A percentile compares a stretch with the other conserved stretches of the same genome.
phyloP scores from a whole-genome alignment of 75 land plant genomes.

The Ceratopteris richardii region DNA sequence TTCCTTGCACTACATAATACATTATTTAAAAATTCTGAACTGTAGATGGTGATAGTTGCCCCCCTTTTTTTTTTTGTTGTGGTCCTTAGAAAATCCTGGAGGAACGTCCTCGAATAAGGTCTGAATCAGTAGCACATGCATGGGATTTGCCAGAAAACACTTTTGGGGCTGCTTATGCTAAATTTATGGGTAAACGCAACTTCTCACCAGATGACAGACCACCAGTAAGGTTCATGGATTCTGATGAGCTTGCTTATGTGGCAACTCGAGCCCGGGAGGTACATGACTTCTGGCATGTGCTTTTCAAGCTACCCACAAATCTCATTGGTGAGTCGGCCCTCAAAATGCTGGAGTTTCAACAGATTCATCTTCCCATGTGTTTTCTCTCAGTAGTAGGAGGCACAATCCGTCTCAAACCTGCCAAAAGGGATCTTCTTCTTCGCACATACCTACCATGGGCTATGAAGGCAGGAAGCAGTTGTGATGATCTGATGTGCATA shows the following conservation, averaged over 20 bases:
- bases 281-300: conserved; percentile 97
- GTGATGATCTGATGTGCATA: conserved; percentile 75
- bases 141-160: conserved; percentile 89
- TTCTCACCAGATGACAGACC: conserved; percentile 97
- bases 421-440: conserved; percentile 49
- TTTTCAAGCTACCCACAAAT: conserved; percentile 85
- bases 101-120: conserved; percentile 76
- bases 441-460: conserved; percentile 91
- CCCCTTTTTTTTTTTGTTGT: not conserved
- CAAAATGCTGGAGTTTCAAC: conserved; percentile 92
- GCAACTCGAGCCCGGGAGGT: conserved; percentile 92
- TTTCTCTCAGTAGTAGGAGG: conserved; percentile 80
- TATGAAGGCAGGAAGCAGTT: conserved; percentile 46
- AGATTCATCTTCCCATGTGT: conserved; percentile 91
- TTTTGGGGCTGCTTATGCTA: conserved; percentile 93
- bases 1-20: no score
- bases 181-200: conserved; percentile 91
- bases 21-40: no score
- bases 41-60: no score
- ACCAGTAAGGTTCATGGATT: conserved; percentile 89
- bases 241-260: conserved; percentile 91
- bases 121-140: conserved; percentile 62
- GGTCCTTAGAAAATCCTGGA: conserved; percentile 65
- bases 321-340: conserved; percentile 85
- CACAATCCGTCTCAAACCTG: conserved; percentile 55